Evolutionary conservation across 2,329 filamentous ascomycete genomes (phyloP), one percentile per base, ranked within the genome.

Genomic region (Mollisia scopiformis): DNA sequence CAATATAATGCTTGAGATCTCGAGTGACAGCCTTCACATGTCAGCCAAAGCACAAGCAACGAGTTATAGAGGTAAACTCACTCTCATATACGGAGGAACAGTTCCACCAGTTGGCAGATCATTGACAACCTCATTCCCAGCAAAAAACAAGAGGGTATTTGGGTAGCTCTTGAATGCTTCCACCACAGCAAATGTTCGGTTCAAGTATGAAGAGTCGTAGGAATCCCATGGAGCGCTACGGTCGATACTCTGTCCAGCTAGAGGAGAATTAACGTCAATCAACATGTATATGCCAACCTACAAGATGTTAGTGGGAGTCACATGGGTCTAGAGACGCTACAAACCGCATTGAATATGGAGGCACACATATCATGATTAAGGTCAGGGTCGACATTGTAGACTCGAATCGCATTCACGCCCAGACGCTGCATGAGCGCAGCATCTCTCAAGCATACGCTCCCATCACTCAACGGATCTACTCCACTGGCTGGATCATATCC

Each of bases 1-100:
- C 85, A 78, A 93, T 88, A 80, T 93, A 93, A 74, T 88, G 88
- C 82, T 91, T 92, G 74, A 93, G 81, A 76, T 93, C 90, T 71
- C 90, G 88, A 50, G 88, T 92, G 65, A 92, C 85, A 64, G 90
- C 90, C 76, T 85, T 71, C 80, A 76, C 28, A 35, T 47, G 58
- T 70, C 61, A 71, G 63, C 2, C 39, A 5, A 11, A 10, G 28
- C 27, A 43, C 6, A 5, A 23, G 50, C 5, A 39, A 13, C 28
- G 8, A 25, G 14, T 8, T 11, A 11, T n/a, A 8, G 5, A 16
- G n/a, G 14, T 11, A 8, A 16, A 66, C 69, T 62, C 56, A 73
- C 73, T 61, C 87, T 83, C 67, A 88, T 80, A 74, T 91, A 93
- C n/a, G 86, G 88, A 31, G 87, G 88, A 33, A 85, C 86, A 56